Base-by-base conservation (phyloP, 768 basidiomycete genomes). In the Porpolomopsis calyptriformis region DNA sequence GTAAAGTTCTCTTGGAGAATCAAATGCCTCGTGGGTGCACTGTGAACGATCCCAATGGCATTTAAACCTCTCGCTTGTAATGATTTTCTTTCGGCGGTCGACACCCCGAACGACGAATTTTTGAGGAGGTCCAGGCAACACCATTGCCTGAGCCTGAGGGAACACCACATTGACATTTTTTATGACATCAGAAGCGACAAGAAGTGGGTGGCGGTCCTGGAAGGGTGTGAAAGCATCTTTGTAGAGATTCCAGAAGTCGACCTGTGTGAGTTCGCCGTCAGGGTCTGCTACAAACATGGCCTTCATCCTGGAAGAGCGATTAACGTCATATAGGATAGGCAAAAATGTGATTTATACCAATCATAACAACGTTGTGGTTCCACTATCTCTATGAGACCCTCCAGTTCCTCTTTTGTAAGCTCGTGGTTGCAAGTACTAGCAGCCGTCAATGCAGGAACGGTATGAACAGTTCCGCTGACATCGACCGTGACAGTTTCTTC, bases 201-300 rank as follows among this genome's bases (percentile, higher is more conserved):
- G 74, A 36, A 89, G 65, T 9, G 76, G 74, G 47, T 76, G 68
- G 46, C 69, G 70, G 1, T 78, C 74, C 48, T 71, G 60, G 55
- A 69, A 72, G 1, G 79, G 77, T 1, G 74, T 64, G 55, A 97
- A 96, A 1, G 77, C 77, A 48, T 86, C 84, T 51, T 85, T 82
- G 65, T 99, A 99, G 10, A 92, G 72, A 47, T 78, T 89, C 93
- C 94, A 99, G 57, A 99, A 89, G 46, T 88, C 82, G 26, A 94
- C 90, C 62, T 98, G 96, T 1, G 89, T 91, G 38, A 97, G 67
- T 56, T 92, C 86, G 3, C 84, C 78, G 3, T 84, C 80, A 1
- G 80, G 62, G 49, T 82, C 81, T 14, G 80, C 69, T 12, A 83
- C 72, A 55, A 93, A 97, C 72, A 89, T 85, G n/a, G 72, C 64